These are phyloP conservation scores for Suillus hirtellus DNA, from an alignment of 768 basidiomycete genomes.

Conservation along the genomic window DNA sequence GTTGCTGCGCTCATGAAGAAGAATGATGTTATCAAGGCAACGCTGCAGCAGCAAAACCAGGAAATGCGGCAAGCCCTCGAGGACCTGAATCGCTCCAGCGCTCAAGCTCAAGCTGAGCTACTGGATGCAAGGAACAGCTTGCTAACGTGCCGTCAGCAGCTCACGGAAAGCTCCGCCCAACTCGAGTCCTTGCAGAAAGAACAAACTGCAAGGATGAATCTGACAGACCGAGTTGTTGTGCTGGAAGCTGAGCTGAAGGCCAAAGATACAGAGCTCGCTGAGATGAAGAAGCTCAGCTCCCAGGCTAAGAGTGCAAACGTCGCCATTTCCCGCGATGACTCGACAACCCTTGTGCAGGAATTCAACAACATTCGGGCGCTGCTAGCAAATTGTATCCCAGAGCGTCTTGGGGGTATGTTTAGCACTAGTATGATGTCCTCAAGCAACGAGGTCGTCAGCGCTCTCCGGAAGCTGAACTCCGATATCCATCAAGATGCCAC, in stretches of 20 bases:
- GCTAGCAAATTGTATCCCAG: constrained; percentile 27
- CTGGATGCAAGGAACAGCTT: constrained; percentile 22
- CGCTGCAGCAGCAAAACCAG: constrained; percentile 18
- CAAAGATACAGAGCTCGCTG: constrained; percentile 16
- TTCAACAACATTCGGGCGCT: constrained; percentile 17
- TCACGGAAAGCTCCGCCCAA: constrained; percentile 23
- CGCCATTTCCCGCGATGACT: constrained; percentile 31
- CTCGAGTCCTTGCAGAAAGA: constrained; percentile 21
- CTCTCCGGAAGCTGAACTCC: constrained; percentile 47
- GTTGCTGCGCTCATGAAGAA: constrained; percentile 20
- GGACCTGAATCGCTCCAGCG: constrained; percentile 24
- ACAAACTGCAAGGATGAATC: constrained; percentile 15
- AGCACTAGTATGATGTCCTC: constrained; percentile 37
- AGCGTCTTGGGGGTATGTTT: constrained; percentile 42
- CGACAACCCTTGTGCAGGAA: constrained; percentile 28
- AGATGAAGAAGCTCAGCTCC: constrained; percentile 18
- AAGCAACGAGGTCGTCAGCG: constrained; percentile 44
- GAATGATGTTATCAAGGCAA: constrained; percentile 22
- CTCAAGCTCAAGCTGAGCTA: constrained; percentile 24
- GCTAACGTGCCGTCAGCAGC: constrained; percentile 18
- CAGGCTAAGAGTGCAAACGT: constrained; percentile 23
- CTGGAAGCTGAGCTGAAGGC: constrained; percentile 1
- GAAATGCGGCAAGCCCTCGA: constrained; percentile 24
- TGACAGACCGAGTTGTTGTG: constrained; percentile 9
- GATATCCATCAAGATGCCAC: constrained; percentile 51